Evolutionary conservation across 345 rosid genomes (phyloP).

Genomic region (Erucastrum elatum): DNA sequence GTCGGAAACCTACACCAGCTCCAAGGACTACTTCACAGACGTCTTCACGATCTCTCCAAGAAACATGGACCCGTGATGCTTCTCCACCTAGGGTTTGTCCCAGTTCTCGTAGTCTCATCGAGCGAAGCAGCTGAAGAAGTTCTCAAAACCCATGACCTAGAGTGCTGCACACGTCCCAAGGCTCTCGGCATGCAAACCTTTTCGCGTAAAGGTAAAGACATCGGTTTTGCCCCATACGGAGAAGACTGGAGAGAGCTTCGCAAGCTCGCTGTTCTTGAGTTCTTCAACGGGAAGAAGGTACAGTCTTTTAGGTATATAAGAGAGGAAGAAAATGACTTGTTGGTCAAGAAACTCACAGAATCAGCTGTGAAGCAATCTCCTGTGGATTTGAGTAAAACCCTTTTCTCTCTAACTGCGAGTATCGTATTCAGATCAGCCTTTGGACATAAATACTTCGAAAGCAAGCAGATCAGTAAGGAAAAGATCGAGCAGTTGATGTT

Average conservation of each 20-base stretch:
- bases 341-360: conserved; percentile 19
- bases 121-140: conserved; percentile 18
- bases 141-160: conserved; percentile 36
- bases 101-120: conserved; percentile 28
- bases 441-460: conserved; percentile 11
- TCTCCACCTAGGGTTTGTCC: conserved; percentile 31
- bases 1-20: conserved; percentile 11
- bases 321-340: conserved; percentile 1
- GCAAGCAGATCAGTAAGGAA: background rate
- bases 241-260: conserved; percentile 35
- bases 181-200: conserved; percentile 12
- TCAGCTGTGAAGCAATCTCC: conserved; percentile 26
- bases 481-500: conserved; percentile 18
- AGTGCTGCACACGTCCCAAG: conserved; percentile 40
- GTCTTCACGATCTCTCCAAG: conserved; percentile 33
- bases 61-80: background rate
- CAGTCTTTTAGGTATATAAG: conserved; percentile 19
- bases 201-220: conserved; percentile 19
- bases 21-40: conserved; percentile 25
- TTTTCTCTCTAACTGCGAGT: conserved; percentile 1
- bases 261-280: conserved; percentile 24
- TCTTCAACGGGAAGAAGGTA: conserved; percentile 18
- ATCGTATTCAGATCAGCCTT: conserved; percentile 20
- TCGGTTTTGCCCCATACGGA: conserved; percentile 23
- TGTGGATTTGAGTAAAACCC: conserved; percentile 8